Evolutionary conservation across 768 basidiomycete genomes (phyloP), one percentile per base, ranked within the genome.

Genomic region (Mycena sanguinolenta): DNA sequence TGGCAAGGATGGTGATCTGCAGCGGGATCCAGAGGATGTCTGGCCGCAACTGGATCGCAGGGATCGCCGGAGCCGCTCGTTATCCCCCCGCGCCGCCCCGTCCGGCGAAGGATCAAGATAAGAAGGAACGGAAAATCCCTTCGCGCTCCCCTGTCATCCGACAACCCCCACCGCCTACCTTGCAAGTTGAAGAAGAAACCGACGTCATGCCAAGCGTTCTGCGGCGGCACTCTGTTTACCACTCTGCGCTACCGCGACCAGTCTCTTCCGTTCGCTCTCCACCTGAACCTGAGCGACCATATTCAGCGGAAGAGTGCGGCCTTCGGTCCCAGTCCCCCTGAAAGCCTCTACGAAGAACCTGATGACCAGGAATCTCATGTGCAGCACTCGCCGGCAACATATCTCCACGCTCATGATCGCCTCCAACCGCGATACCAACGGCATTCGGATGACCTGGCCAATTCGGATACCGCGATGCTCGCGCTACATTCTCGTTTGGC

Each of bases 81-180:
- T 60, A 6, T 73, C 72, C n/a, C n/a, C 72, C 72, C 28, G 72
- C 68, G 8, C 72, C 64, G 30, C 67, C 67, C 19, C 55, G 52
- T 25, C 69, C 64, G 16, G 64, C 59, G 19, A 59, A 70, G 42
- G 63, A 53, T 16, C 32, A 34, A 34, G 32, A 34, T 10, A 34
- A 21, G 27, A 57, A 32, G 42, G 49, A 34, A 10, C 63, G 44
- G 46, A 78, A 73, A 58, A 49, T 73, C 2, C 67, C 75, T 7
- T 80, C 79, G 13, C 77, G 78, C 32, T 78, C 80, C 17, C 81
- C 81, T 17, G 73, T 82, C n/a, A 73, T 81, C 30, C 74, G 76
- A 19, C 75, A 74, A 49, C 62, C 70, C 32, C 36, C 50, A 6
- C 67, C 30, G 21, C 63, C 50, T 14, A 32, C 34, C 25, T 62